Evolutionary conservation across 2,329 filamentous ascomycete species (phyloP).

Genomic region (Epichloe aotearoae): DNA sequence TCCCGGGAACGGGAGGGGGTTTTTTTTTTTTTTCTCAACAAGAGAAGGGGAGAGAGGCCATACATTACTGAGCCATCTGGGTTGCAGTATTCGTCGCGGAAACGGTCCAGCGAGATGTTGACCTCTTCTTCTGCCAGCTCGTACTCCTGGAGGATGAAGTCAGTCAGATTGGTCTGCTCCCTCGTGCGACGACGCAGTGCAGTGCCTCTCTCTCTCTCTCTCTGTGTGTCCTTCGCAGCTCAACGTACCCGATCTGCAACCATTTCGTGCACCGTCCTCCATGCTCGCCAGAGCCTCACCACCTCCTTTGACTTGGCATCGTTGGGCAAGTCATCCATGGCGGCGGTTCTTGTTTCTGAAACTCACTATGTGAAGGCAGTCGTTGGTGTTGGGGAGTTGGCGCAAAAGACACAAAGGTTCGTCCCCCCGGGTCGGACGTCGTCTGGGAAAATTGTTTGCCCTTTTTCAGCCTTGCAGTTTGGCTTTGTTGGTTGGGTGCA

Average conservation of each 20-base stretch:
- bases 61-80: slow-evolving; percentile 66
- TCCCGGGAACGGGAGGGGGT: background rate
- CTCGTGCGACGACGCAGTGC: too few species aligned
- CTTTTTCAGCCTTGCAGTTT: background rate
- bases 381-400: slow-evolving; percentile 1
- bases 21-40: background rate
- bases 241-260: slow-evolving; percentile 67
- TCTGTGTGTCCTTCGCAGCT: background rate
- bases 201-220: too few species aligned
- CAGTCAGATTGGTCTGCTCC: background rate
- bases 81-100: slow-evolving; percentile 58
- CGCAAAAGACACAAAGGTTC: background rate
- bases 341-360: slow-evolving; percentile 3
- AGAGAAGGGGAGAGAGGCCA: slow-evolving; percentile 14
- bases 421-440: background rate
- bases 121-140: slow-evolving; percentile 83
- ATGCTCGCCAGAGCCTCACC: slow-evolving; percentile 79
- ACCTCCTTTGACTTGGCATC: slow-evolving; percentile 39
- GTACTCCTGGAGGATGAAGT: slow-evolving; percentile 57
- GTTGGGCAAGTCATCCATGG: slow-evolving; percentile 32
- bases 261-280: slow-evolving; percentile 92
- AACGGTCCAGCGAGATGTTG: slow-evolving; percentile 72
- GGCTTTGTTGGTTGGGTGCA: background rate
- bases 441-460: background rate
- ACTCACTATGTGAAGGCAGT: background rate